These are phyloP conservation scores for Peronospora belbahrii DNA, from an alignment of 352 stramenopile species.

Conservation along the genomic window DNA sequence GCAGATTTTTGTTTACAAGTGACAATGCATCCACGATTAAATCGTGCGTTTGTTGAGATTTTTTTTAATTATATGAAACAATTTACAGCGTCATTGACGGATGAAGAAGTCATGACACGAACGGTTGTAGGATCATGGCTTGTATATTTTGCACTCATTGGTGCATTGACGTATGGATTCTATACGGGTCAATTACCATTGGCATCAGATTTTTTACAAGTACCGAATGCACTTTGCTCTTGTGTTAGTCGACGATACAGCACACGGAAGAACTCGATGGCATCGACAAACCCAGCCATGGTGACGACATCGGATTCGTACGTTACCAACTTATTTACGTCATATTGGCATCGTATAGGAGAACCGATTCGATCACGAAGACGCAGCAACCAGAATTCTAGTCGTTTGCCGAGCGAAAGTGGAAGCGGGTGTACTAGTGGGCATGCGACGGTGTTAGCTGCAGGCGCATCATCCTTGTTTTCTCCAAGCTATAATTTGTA, in stretches of 20 bases:
- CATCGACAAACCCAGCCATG: slow-evolving; percentile 10
- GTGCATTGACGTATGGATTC: slow-evolving; percentile 46
- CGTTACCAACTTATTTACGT: slow-evolving; percentile 36
- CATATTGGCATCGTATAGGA: slow-evolving; percentile 30
- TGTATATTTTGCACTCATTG: slow-evolving; percentile 38
- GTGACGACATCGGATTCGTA: slow-evolving; percentile 11
- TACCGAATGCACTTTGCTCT: slow-evolving; percentile 29
- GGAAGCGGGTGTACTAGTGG: slow-evolving; percentile 16
- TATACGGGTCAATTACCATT: slow-evolving; percentile 45
- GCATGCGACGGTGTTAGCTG: slow-evolving; percentile 17
- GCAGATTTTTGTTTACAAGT: slow-evolving; percentile 66
- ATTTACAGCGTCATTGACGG: slow-evolving; percentile 46
- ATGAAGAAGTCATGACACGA: slow-evolving; percentile 53
- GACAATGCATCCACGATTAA: slow-evolving; percentile 57
- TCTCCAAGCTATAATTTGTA: slow-evolving; percentile 18
- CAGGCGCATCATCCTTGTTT: slow-evolving; percentile 18
- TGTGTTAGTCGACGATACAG: slow-evolving; percentile 22
- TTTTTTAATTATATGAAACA: slow-evolving; percentile 61
- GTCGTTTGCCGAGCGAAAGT: slow-evolving; percentile 15
- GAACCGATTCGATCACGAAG: slow-evolving; percentile 15
- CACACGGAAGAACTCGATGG: slow-evolving; percentile 49
- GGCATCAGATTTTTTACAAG: slow-evolving; percentile 38
- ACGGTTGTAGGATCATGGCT: slow-evolving; percentile 47
- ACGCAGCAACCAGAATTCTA: slow-evolving; percentile 18
- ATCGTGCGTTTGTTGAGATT: slow-evolving; percentile 57